phyloP scores from a whole-genome alignment of 1,284 basidiomycete species.

The Cryptococcus sp. region DNA sequence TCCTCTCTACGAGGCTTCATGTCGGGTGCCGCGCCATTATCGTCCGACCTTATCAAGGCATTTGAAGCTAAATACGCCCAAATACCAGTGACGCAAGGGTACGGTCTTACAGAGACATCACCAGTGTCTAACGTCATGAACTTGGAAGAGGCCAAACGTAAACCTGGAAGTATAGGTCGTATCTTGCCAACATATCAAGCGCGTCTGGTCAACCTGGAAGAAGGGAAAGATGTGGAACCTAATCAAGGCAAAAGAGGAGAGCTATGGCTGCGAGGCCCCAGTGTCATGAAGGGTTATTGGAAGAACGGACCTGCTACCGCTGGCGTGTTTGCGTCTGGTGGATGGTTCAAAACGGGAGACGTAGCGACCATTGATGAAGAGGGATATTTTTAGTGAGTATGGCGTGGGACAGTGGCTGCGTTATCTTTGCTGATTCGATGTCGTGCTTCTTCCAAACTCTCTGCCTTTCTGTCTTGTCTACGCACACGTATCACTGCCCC shows the following conservation, averaged over 20 bases:
- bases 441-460: not conserved
- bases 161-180: constrained; percentile 66
- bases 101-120: constrained; percentile 57
- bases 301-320: constrained; percentile 68
- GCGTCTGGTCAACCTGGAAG: constrained; percentile 61
- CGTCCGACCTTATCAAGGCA: constrained; percentile 46
- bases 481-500: too few species aligned
- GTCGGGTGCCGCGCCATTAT: constrained; percentile 81
- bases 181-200: constrained; percentile 77
- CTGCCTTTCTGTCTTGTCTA: not conserved
- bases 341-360: constrained; percentile 85
- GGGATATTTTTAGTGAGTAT: constrained; percentile 56
- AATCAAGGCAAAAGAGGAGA: constrained; percentile 66
- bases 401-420: not conserved
- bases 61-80: constrained; percentile 34
- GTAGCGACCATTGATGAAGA: constrained; percentile 64
- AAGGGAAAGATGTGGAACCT: constrained; percentile 47
- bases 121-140: constrained; percentile 52
- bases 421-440: not conserved
- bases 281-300: constrained; percentile 71
- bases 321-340: constrained; percentile 63
- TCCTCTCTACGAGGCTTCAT: constrained; percentile 63
- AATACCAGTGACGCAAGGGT: constrained; percentile 48
- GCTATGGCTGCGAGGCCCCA: constrained; percentile 74
- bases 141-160: constrained; percentile 28